These are phyloP conservation scores for Stachybotrys chartarum DNA, from an alignment of 2,329 filamentous ascomycete genomes.

Conservation along the genomic window DNA sequence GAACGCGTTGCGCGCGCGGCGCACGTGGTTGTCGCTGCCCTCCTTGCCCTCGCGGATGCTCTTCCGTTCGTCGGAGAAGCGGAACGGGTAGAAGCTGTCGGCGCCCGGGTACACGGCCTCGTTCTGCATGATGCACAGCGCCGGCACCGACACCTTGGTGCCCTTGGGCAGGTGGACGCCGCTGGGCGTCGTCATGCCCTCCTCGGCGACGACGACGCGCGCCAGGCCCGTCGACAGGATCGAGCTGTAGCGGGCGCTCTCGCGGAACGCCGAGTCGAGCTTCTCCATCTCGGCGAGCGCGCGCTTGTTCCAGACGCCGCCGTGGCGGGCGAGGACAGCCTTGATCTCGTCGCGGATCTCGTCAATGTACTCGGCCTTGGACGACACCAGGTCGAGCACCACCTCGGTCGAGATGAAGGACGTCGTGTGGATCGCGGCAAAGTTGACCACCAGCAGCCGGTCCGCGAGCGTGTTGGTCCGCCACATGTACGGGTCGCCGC, in stretches of 20 bases:
- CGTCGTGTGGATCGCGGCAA: constrained; percentile 31
- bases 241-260: constrained; percentile 28
- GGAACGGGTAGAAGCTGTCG: constrained; percentile 17
- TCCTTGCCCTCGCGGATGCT: constrained; percentile 4
- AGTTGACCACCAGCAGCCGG: constrained; percentile 23
- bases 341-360: constrained; percentile 24
- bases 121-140: constrained; percentile 20
- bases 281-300: constrained; percentile 25
- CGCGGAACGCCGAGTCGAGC: constrained; percentile 33
- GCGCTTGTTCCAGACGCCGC: constrained; percentile 21
- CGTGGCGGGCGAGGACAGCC: constrained; percentile 14
- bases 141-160: constrained; percentile 17
- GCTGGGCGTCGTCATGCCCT: constrained; percentile 23
- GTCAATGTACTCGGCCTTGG: constrained; percentile 28
- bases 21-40: constrained; percentile 10
- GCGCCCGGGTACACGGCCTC: constrained; percentile 13
- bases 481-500: constrained; percentile 15
- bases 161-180: constrained; percentile 23
- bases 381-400: constrained; percentile 34
- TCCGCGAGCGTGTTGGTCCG: constrained; percentile 15
- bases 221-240: constrained; percentile 16
- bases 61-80: constrained; percentile 13
- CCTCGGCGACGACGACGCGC: constrained; percentile 13
- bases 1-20: constrained; percentile 19
- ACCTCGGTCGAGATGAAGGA: constrained; percentile 25